Evolutionary conservation across 495 filamentous ascomycete species (phyloP), one percentile per base, ranked within the genome.

Genomic region (Penicillium desertorum): DNA sequence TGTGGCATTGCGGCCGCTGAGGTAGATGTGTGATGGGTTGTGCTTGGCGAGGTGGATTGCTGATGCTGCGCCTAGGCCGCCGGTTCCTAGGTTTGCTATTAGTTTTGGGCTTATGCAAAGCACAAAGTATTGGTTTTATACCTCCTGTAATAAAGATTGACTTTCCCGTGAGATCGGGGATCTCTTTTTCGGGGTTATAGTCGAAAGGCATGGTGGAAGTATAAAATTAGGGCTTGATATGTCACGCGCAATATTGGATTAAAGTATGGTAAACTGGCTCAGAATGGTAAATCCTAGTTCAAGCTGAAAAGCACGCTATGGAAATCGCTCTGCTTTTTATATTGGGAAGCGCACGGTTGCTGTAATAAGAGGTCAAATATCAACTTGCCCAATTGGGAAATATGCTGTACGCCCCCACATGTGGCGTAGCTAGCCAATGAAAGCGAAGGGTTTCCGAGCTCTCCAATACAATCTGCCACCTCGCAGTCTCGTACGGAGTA

Each of bases 81-180:
- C 72, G 54, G 65, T 72, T 60, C 70, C 67, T 71, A 9, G 32
- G 44, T 17, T 47, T 20, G 27, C 6, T 12, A 20, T 17, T 45
- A 51, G 10, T 36, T 30, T 14, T 12, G 27, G 16, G n/a, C 36
- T 37, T n/a, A 43, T 29, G 1, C 25, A 30, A 7, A 43, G 9
- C 0, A 43, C 11, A 56, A 9, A 2, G 2, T 0, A n/a, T 7
- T 12, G 0, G 4, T 20, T 48, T 22, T 45, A 75, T 84, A 52
- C 82, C 84, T 20, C 81, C 84, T 2, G 83, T 86, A 23, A 87
- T 67, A 39, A 86, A 69, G 25, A 86, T 79, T 22, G 82, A 75
- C 54, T 78, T 83, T 4, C 73, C 79, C 0, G 68, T 43, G 11
- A 86, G 77, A 42, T 78, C 67, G 3, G 82, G 80, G 22, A 86